These are phyloP conservation scores for Clitopilus passeckerianus DNA, from an alignment of 768 basidiomycete species.

Conservation along the genomic window DNA sequence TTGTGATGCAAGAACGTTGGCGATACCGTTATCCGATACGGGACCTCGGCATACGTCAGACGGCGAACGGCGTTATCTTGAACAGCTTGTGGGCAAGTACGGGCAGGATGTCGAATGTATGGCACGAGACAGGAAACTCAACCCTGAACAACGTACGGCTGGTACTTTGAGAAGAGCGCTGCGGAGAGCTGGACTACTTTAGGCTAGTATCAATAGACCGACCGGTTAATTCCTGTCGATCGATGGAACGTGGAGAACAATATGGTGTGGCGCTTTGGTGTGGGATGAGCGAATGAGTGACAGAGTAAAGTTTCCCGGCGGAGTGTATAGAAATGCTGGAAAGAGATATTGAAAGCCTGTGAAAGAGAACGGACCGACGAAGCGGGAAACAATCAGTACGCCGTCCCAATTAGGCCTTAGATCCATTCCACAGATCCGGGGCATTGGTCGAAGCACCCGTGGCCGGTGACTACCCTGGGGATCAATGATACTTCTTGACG, in stretches of 20 bases:
- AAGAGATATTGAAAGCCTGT: constrained; percentile 71
- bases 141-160: constrained; percentile 4
- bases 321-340: constrained; percentile 68
- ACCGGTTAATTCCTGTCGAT: neutral
- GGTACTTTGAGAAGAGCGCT: constrained; percentile 5
- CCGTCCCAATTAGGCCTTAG: neutral
- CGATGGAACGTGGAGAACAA: constrained; percentile 5
- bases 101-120: constrained; percentile 70
- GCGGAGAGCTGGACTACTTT: neutral
- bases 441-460: neutral
- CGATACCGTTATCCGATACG: constrained; percentile 31
- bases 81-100: constrained; percentile 61
- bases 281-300: neutral
- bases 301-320: neutral
- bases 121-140: constrained; percentile 20
- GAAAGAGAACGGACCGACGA: constrained; percentile 43
- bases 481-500: constrained; percentile 1
- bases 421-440: neutral
- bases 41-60: constrained; percentile 60
- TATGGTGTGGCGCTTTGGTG: constrained; percentile 3
- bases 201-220: neutral
- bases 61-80: constrained; percentile 66
- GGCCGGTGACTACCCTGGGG: neutral
- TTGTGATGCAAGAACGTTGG: constrained; percentile 24
- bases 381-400: constrained; percentile 11